Base-by-base conservation (phyloP, 345 rosid species). In the Hibiscus trionum region DNA sequence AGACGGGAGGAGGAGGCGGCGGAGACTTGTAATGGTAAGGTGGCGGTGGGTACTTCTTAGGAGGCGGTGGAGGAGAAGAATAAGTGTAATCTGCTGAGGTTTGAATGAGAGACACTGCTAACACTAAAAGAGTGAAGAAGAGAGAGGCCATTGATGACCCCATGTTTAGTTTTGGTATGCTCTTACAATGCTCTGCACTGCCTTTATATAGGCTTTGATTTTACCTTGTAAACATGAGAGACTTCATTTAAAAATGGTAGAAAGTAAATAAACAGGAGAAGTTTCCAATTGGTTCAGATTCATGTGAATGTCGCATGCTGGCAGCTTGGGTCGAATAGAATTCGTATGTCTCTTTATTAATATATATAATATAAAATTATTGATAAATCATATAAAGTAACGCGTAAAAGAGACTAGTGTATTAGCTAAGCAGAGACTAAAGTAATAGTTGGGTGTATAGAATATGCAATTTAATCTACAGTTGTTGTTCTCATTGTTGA, bases 161-260 rank as follows among this genome's bases (percentile, higher is more conserved):
- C 86, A 86, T 90, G 73, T 77, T 72, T 21, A 10, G 12, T 3
- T 73, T 75, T 67, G 72, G 73, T 77, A 5, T 78, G 85, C 82
- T 79, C 77, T 77, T 11, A 26, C 44, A 57, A 65, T 12, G 16
- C 26, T 64, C 79, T 31, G 73, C 16, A 17, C 14, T 5, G 73
- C 57, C 88, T 78, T 86, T 91, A 86, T 89, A 91, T 85, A 89
- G 89, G 70, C 72, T 80, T 79, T 67, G 24, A 35, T 5, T 74
- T 82, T n/a, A 78, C 77, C 61, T 53, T 33, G 4, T 19, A 65
- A 72, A 66, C 69, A 0, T 64, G 17, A 19, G 10, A 37, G 9
- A 19, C 39, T 9, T 17, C 61, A 52, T n/a, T 33, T 61, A 11
- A 59, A 47, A 24, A 1, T 27, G 11, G 4, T 44, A 33, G 35